phyloP scores from a whole-genome alignment of 1,139 yeast genomes.

The Taiozyma sp. region DNA sequence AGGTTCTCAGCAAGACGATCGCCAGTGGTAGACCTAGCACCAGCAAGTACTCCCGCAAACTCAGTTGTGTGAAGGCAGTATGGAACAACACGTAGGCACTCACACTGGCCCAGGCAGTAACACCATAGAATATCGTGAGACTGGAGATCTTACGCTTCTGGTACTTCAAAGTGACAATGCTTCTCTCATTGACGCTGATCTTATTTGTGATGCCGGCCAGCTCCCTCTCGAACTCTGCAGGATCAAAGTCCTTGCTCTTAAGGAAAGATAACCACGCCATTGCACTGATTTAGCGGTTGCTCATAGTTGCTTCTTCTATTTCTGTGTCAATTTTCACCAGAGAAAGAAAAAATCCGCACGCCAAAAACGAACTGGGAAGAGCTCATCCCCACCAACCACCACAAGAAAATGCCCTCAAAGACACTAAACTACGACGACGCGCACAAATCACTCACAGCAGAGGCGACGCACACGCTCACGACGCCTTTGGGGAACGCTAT shows the following conservation, averaged over 20 bases:
- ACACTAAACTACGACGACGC: constrained; percentile 31
- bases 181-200: constrained; percentile 35
- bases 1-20: background rate
- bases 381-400: background rate
- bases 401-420: constrained; percentile 23
- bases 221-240: constrained; percentile 47
- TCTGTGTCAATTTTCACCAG: background rate
- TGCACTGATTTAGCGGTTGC: background rate
- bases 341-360: background rate
- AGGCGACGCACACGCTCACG: constrained; percentile 27
- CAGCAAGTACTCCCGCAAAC: background rate
- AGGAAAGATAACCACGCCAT: constrained; percentile 28
- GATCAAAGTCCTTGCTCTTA: constrained; percentile 39
- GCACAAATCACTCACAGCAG: constrained; percentile 13
- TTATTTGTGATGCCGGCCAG: constrained; percentile 38
- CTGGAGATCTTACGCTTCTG: constrained; percentile 24
- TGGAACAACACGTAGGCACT: constrained; percentile 22
- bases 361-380: background rate
- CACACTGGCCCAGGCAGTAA: constrained; percentile 31
- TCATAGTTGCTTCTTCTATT: background rate
- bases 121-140: constrained; percentile 27
- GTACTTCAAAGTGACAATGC: constrained; percentile 24
- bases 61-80: constrained; percentile 4
- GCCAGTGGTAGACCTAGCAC: constrained; percentile 5
- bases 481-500: constrained; percentile 57